Conservation (phyloP, 495 filamentous ascomycete species). For the Pyrenula massariospora region DNA sequence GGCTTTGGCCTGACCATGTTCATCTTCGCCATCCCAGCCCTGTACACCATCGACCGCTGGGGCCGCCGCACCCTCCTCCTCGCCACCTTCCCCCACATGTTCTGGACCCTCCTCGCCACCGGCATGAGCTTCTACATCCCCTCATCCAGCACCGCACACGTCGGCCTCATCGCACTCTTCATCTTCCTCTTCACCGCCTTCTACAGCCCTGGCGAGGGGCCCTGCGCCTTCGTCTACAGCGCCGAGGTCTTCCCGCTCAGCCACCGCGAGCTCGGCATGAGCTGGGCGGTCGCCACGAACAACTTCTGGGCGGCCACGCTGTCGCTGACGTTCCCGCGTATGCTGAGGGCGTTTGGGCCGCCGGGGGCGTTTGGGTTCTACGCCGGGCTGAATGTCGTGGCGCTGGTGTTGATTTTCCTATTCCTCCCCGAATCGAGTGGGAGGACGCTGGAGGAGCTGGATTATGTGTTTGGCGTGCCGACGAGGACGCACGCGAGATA, state of each 20-base stretch:
- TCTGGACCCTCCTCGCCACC: slow-evolving; percentile 52
- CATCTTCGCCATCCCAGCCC: slow-evolving; percentile 57
- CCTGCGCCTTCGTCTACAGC: slow-evolving; percentile 45
- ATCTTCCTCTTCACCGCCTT: slow-evolving; percentile 52
- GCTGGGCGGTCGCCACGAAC: slow-evolving; percentile 48
- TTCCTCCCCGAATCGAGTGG: slow-evolving; percentile 39
- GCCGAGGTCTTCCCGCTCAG: slow-evolving; percentile 47
- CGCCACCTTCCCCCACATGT: slow-evolving; percentile 64
- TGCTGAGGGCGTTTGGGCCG: slow-evolving; percentile 29
- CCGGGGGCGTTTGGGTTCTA: slow-evolving; percentile 38
- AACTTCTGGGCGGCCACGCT: slow-evolving; percentile 50
- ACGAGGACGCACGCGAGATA: slow-evolving; percentile 33
- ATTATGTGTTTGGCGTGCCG: slow-evolving; percentile 39
- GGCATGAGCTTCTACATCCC: slow-evolving; percentile 50
- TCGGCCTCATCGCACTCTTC: slow-evolving; percentile 47
- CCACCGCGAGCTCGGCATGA: slow-evolving; percentile 60
- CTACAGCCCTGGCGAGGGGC: slow-evolving; percentile 62
- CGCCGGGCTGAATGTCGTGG: slow-evolving; percentile 36
- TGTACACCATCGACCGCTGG: slow-evolving; percentile 62
- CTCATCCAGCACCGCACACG: slow-evolving; percentile 23
- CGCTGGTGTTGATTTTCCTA: slow-evolving; percentile 33
- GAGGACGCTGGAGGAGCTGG: slow-evolving; percentile 33
- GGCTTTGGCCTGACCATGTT: slow-evolving; percentile 62
- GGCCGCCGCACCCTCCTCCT: slow-evolving; percentile 55
- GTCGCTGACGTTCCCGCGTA: slow-evolving; percentile 43